Evolutionary conservation across 768 basidiomycete genomes (phyloP), one percentile per base, ranked within the genome.

Genomic region (Vararia minispora): DNA sequence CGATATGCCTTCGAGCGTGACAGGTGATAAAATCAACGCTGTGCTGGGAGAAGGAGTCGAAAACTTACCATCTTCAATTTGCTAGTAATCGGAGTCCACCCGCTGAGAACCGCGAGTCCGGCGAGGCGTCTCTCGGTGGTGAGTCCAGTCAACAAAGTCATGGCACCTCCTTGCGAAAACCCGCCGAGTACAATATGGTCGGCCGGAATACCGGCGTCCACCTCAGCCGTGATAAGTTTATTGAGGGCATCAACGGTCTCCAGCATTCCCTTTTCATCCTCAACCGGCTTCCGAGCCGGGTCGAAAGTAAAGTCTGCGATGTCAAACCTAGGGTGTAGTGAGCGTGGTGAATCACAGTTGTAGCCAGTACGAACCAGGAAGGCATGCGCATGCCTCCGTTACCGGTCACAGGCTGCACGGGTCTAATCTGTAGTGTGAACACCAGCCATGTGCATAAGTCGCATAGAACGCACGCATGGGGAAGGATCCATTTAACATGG

Each of bases 401-500:
- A 26, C 82, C 75, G 12, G 76, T 85, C 18, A 95, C 78, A 6
- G 74, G 62, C 43, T 71, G 74, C 26, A 45, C 52, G 11, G 71
- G 75, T 13, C 76, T 77, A 52, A n/a, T n/a, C n/a, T n/a, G n/a
- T n/a, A n/a, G n/a, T n/a, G n/a, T n/a, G n/a, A n/a, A n/a, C n/a
- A n/a, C n/a, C n/a, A n/a, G n/a, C n/a, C n/a, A n/a, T n/a, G n/a
- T n/a, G n/a, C n/a, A n/a, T n/a, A n/a, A n/a, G n/a, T n/a, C n/a
- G n/a, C n/a, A 35, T 3, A 36, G 35, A 42, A 64, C 76, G 63
- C 63, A 83, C 69, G 84, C 79, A 57, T 87, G 77, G 14, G 89
- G 89, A 18, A 95, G 64, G 31, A 95, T 62, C 86, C 88, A 97
- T 66, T 92, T 91, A 43, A 92, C 65, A 53, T 91, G 81, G 10